These are phyloP conservation scores for Aspergillus novoparasiticus DNA, from an alignment of 2,329 filamentous ascomycete species.

Conservation along the genomic window DNA sequence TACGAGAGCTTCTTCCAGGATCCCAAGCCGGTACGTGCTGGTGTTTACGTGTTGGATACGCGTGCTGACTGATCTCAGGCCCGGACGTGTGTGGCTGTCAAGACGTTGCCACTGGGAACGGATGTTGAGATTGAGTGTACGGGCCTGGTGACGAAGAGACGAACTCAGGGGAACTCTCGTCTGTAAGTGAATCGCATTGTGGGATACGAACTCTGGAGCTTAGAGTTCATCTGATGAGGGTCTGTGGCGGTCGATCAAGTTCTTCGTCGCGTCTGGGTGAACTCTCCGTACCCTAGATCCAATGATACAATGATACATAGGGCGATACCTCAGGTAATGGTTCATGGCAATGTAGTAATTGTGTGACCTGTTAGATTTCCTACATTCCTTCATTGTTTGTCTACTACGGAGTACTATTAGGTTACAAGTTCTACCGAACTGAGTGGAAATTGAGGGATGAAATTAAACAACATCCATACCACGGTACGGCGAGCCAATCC, in stretches of 20 bases:
- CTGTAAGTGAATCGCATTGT: conserved; percentile 15
- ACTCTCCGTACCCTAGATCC: not conserved
- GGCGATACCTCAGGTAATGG: no score
- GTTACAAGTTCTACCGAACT: no score
- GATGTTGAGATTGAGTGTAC: conserved; percentile 60
- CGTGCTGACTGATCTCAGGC: conserved; percentile 15
- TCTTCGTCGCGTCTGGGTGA: not conserved
- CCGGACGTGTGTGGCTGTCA: conserved; percentile 53
- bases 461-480: not conserved
- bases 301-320: no score
- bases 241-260: not conserved
- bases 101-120: conserved; percentile 53
- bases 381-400: no score
- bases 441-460: not conserved
- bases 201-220: not conserved
- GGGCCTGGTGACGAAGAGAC: conserved; percentile 35
- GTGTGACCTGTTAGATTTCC: not conserved
- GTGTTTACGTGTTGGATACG: not conserved
- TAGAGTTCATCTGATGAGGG: not conserved
- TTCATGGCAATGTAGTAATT: not conserved
- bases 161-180: conserved; percentile 17
- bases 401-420: no score
- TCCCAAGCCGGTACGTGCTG: conserved; percentile 29
- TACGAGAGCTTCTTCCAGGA: conserved; percentile 51
- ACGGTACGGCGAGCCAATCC: not conserved